Evolutionary conservation across 129 eudicot genomes (phyloP), one percentile per base, ranked within the genome.

Genomic region (Arctium lappa): DNA sequence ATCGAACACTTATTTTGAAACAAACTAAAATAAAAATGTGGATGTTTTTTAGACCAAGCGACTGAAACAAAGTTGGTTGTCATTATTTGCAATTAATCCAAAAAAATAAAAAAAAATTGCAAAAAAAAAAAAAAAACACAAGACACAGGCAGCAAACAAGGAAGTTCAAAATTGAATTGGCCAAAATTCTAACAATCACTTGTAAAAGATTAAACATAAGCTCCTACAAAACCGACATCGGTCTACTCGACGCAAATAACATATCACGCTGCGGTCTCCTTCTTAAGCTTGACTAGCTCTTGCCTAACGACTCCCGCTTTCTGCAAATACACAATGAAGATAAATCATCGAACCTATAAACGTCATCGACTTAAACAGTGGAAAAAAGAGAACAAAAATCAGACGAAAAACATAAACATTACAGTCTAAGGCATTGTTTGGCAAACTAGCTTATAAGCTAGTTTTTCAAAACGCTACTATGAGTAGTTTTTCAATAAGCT

Each of bases 211-310:
- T 72, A 77, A 53, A 83, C 82, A 83, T 60, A 77, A 53, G 0
- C 72, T 46, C 81, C 76, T 76, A 69, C 18, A 62, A 77, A 27
- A 72, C 36, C 56, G 40, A 71, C 34, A 78, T 31, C 40, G 33
- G 40, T 60, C 83, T 60, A 78, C 75, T 50, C 77, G 53, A 70
- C 87, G 73, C 31, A 83, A 83, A 79, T 9, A 79, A 73, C 79
- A 83, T 29, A 42, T 34, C 36, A 81, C 11, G 88, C 80, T 63
- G 74, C 38, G 6, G 79, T 74, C 77, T 88, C 81, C 86, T 88
- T 88, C 84, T 88, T 88, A 22, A 88, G 88, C 82, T 81, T 85
- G 53, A 86, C 86, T 18, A 88, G 86, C 78, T 88, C 90, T 82
- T 85, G 90, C 86, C 82, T 85, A 56, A 88, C 90, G 22, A 88